Base-by-base conservation (phyloP, 2,329 filamentous ascomycete species). In the Diaporthe capsici region DNA sequence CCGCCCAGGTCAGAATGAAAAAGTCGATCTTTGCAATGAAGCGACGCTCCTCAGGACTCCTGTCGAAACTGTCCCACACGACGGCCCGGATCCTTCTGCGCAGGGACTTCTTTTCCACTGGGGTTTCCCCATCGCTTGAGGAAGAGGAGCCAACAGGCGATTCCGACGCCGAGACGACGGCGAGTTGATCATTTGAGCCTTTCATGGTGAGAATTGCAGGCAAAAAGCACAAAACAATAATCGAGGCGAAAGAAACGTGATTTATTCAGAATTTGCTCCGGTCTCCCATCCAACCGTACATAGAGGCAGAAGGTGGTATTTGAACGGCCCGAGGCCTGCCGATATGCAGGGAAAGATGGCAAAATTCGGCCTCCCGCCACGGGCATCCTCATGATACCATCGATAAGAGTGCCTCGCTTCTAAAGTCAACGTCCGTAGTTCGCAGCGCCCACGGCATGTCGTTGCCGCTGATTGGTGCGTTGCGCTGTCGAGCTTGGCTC, bases 1-100 rank as follows among this genome's bases (percentile, higher is more conserved):
- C 78, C 0, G 80, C 80, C 79, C 79, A 81, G 13, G 80, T 80
- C 9, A 75, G 51, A 34, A 76, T 76, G 51, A 74, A 75, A 37
- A 76, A 67, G 57, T 79, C 73, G 2, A 79, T 72, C 4, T 76
- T 77, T 4, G 78, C 75, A 39, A 80, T 76, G 25, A 80, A 78
- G 4, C 72, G 71, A 9, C 79, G 63, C 39, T 77, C 74, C 25
- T 76, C 74, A 17, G 74, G 71, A 28, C 55, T 73, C 15, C 58
- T 72, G 2, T 78, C 76, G 1, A 77, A 72, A 7, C 60, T 76
- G 37, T 78, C 77, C 77, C 76, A 78, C n/a, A 81, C 60, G 22
- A 80, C 74, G 44, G 78, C 77, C 20, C 70, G 75, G 60, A 81
- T 79, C 17, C 77, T 76, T 10, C 76, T 76, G 13, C 76, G 68